phyloP scores from a whole-genome alignment of 2,329 filamentous ascomycete species.

The Hirsutella minnesotensis region DNA sequence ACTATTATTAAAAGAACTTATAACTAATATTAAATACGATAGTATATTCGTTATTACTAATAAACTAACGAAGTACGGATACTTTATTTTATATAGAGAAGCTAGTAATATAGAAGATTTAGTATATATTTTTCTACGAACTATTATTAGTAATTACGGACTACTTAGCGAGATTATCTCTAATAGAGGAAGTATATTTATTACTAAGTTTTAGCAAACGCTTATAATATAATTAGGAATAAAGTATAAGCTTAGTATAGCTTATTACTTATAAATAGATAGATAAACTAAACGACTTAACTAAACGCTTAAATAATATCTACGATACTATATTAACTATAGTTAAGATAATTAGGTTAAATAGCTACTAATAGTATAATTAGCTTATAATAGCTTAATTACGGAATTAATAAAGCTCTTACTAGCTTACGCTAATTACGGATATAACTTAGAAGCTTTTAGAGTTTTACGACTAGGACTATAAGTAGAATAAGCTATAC shows the following conservation, averaged over 20 bases:
- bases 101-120: not conserved
- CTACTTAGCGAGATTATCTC: not conserved
- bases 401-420: not conserved
- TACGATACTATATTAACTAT: not conserved
- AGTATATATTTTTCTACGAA: not conserved
- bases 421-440: not conserved
- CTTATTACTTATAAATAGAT: not conserved
- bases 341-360: not conserved
- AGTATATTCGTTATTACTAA: not conserved
- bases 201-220: not conserved
- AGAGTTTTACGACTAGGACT: not conserved
- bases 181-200: not conserved
- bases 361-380: not conserved
- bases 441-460: not conserved
- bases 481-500: constrained; percentile 1
- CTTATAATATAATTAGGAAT: not conserved
- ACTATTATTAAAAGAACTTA: not conserved
- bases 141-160: not conserved
- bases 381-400: not conserved
- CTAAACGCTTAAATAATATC: not conserved
- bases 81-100: not conserved
- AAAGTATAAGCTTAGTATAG: not conserved
- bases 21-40: not conserved
- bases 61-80: not conserved
- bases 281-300: not conserved